A percentile compares a stretch with the other conserved stretches of the same genome.
Evolutionary conservation across 139 green algal genomes (phyloP).

Genomic region (Volvox reticuliferus): DNA sequence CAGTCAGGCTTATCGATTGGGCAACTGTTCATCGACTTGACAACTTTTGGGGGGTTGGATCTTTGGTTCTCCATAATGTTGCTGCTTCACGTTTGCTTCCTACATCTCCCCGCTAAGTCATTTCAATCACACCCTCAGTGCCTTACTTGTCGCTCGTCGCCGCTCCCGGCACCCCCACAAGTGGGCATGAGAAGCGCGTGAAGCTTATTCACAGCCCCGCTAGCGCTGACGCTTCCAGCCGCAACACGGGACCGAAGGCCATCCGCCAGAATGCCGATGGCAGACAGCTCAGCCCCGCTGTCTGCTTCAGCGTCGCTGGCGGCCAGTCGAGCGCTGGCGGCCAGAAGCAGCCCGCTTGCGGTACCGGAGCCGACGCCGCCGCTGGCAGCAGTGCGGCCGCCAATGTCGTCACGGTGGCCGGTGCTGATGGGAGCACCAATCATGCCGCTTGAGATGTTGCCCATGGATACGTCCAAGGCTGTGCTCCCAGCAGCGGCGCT

Average conservation of each 20-base stretch:
- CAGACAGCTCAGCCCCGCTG: constrained; percentile 36
- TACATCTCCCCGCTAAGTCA: too few species aligned
- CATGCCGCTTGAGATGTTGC: neutral
- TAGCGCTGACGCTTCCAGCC: neutral
- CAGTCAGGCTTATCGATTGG: too few species aligned
- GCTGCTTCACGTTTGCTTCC: too few species aligned
- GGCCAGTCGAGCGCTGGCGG: neutral
- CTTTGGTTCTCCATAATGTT: too few species aligned
- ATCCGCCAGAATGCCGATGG: constrained; percentile 5
- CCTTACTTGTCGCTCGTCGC: neutral
- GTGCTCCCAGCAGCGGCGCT: neutral
- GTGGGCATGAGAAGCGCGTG: neutral
- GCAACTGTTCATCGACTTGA: too few species aligned
- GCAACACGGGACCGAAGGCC: neutral
- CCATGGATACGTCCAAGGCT: neutral
- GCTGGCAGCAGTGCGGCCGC: neutral
- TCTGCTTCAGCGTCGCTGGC: neutral
- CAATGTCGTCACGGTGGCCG: neutral
- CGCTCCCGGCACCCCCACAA: neutral
- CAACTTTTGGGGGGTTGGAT: too few species aligned
- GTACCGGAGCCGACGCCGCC: neutral
- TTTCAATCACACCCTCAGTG: too few species aligned
- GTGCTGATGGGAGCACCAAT: neutral
- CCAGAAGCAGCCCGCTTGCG: neutral
- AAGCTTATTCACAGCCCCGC: neutral